Conservation (phyloP, 768 basidiomycete species). For the Boletus rex-veris region DNA sequence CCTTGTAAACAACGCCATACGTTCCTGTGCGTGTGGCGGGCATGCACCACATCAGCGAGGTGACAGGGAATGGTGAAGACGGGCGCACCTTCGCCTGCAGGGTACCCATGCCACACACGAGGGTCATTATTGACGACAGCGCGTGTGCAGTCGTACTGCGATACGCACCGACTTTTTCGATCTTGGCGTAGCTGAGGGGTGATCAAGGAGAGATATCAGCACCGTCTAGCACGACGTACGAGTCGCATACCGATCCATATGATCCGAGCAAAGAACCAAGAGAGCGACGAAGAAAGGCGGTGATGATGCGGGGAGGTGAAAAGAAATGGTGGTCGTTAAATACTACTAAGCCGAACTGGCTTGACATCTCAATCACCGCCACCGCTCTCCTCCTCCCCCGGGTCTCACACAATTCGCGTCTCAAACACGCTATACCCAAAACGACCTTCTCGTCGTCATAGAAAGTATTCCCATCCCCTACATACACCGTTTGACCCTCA, state of each 20-base stretch:
- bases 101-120: slow-evolving; percentile 15
- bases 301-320: slow-evolving; percentile 7
- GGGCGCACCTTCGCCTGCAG: slow-evolving; percentile 42
- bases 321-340: slow-evolving; percentile 13
- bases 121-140: slow-evolving; percentile 11
- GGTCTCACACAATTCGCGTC: neutral
- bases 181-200: slow-evolving; percentile 81
- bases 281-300: neutral
- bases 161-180: slow-evolving; percentile 95
- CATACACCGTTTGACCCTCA: neutral
- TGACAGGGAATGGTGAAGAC: neutral
- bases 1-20: slow-evolving; percentile 98
- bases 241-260: slow-evolving; percentile 34
- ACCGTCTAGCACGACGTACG: slow-evolving; percentile 2
- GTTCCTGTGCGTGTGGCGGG: slow-evolving; percentile 58
- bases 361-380: slow-evolving; percentile 12
- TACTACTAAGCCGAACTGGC: slow-evolving; percentile 18
- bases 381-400: neutral
- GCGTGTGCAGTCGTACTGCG: slow-evolving; percentile 8
- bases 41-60: slow-evolving; percentile 1
- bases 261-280: slow-evolving; percentile 3
- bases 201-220: slow-evolving; percentile 15
- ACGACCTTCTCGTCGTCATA: slow-evolving; percentile 13
- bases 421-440: neutral
- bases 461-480: slow-evolving; percentile 12